Conservation (phyloP, 345 rosid species). For the Leavenworthia alabamica region DNA sequence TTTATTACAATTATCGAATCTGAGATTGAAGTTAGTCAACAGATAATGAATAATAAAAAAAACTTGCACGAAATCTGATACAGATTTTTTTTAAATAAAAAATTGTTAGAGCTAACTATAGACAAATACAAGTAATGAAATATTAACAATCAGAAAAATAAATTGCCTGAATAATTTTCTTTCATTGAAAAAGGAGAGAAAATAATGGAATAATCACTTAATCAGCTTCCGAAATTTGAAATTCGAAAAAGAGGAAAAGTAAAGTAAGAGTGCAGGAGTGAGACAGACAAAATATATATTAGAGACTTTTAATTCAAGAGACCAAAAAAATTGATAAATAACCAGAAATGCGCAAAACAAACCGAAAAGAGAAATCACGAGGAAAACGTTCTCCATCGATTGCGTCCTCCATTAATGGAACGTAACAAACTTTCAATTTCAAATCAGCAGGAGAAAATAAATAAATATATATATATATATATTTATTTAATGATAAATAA, state of each 20-base stretch:
- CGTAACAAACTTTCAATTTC: neutral
- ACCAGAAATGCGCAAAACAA: slow-evolving; percentile 6
- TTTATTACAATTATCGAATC: neutral
- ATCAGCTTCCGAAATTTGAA: slow-evolving; percentile 23
- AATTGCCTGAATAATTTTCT: neutral
- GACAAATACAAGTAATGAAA: neutral
- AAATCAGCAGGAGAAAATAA: neutral
- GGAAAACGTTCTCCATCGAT: neutral
- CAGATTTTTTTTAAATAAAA: neutral
- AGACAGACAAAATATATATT: neutral
- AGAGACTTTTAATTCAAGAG: slow-evolving; percentile 10
- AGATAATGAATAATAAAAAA: neutral
- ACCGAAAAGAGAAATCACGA: neutral
- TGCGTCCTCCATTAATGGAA: slow-evolving; percentile 1
- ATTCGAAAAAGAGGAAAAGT: slow-evolving; percentile 19
- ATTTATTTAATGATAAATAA: neutral
- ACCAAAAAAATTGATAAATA: neutral
- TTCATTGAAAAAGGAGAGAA: neutral
- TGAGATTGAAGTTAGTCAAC: slow-evolving; percentile 20
- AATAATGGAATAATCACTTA: neutral
- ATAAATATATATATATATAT: neutral
- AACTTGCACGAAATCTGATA: slow-evolving; percentile 20
- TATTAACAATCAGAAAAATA: neutral
- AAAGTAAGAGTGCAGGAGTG: neutral
- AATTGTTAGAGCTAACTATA: neutral